Percentiles rank a stretch among this genome's conserved stretches.
Conservation (phyloP, 1,139 yeast genomes). For the Saccharomyces pastorianus region DNA sequence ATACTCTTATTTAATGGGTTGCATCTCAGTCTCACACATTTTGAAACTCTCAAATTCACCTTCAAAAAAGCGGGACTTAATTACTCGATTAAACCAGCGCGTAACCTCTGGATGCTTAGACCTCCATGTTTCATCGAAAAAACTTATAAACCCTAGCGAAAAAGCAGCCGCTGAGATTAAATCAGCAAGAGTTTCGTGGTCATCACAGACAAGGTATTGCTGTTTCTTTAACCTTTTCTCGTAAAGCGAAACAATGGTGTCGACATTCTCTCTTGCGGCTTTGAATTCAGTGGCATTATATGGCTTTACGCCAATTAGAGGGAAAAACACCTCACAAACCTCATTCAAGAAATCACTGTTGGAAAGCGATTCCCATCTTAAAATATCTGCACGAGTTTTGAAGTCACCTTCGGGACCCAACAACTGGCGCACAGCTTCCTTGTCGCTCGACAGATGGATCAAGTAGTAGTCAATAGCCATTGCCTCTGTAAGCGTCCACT, state of each 20-base stretch:
- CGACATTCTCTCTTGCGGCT: conserved; percentile 37
- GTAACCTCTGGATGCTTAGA: conserved; percentile 56
- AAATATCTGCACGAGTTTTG: conserved; percentile 52
- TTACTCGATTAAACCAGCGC: conserved; percentile 76
- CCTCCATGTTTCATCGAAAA: conserved; percentile 71
- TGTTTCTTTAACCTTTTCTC: conserved; percentile 57
- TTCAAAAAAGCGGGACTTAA: conserved; percentile 45
- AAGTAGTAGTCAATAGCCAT: conserved; percentile 51
- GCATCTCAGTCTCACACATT: conserved; percentile 50
- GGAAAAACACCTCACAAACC: conserved; percentile 32
- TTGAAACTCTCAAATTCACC: conserved; percentile 38
- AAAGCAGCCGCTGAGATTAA: conserved; percentile 52
- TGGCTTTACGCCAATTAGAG: conserved; percentile 41
- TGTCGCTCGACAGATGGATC: conserved; percentile 16
- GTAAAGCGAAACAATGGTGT: conserved; percentile 36
- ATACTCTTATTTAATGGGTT: neutral
- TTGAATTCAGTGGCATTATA: conserved; percentile 73
- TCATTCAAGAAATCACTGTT: conserved; percentile 54
- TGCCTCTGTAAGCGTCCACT: conserved; percentile 63
- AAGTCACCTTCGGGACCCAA: conserved; percentile 44
- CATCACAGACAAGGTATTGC: conserved; percentile 76
- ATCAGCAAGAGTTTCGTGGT: conserved; percentile 78
- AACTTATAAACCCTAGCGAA: conserved; percentile 27
- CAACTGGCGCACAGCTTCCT: conserved; percentile 26
- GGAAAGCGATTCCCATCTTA: conserved; percentile 69